phyloP scores from a whole-genome alignment of 2,329 filamentous ascomycete species.

The Grosmannia huntii region DNA sequence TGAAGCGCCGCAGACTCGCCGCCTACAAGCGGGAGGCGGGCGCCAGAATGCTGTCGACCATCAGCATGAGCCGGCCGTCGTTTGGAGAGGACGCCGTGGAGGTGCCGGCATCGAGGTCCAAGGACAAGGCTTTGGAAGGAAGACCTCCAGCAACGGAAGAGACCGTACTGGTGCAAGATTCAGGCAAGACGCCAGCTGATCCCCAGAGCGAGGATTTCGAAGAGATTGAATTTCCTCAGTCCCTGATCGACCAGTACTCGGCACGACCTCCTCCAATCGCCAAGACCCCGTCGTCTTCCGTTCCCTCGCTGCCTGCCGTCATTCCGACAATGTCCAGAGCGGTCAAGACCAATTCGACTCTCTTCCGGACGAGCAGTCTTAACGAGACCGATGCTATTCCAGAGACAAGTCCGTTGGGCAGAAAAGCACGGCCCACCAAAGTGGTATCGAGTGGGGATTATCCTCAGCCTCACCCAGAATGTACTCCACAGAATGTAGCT shows the following conservation, averaged over 20 bases:
- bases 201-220: background rate
- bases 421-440: background rate
- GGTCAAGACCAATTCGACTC: background rate
- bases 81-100: conserved; percentile 23
- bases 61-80: conserved; percentile 21
- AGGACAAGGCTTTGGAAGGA: conserved; percentile 2
- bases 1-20: conserved; percentile 23
- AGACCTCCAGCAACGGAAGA: background rate
- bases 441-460: background rate
- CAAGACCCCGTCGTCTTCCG: conserved; percentile 6
- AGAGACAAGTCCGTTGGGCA: conserved; percentile 11
- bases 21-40: conserved; percentile 26
- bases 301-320: conserved; percentile 2
- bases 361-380: conserved; percentile 3
- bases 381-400: conserved; percentile 12
- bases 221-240: conserved; percentile 5
- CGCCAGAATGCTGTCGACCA: conserved; percentile 26
- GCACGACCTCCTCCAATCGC: background rate
- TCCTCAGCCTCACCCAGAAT: background rate
- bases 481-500: no score
- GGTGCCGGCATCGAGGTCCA: conserved; percentile 14
- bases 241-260: conserved; percentile 5
- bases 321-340: background rate
- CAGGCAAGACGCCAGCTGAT: background rate
- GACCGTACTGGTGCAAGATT: background rate